phyloP scores from a whole-genome alignment of 306 rosid species.

The Trifolium pratense region DNA sequence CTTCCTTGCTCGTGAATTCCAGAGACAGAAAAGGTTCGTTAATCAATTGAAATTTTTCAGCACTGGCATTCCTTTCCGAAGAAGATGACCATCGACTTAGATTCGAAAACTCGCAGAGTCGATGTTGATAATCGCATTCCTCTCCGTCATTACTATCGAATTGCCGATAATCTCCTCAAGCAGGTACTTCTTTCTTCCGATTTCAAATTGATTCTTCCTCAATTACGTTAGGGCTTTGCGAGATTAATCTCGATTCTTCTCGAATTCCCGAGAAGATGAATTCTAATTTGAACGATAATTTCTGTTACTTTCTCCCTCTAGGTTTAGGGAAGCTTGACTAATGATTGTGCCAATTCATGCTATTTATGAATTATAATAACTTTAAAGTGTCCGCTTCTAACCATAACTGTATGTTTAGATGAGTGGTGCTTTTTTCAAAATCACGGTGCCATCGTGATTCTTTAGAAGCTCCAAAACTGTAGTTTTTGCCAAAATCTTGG shows the following conservation, averaged over 20 bases:
- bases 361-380: too few species aligned
- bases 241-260: conserved; percentile 23
- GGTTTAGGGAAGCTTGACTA: neutral
- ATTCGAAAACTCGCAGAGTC: conserved; percentile 67
- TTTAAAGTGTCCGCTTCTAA: too few species aligned
- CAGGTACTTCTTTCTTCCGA: conserved; percentile 58
- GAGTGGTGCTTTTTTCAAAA: too few species aligned
- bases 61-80: conserved; percentile 46
- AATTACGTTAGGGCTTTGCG: conserved; percentile 48
- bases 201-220: conserved; percentile 4
- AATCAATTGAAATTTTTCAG: conserved; percentile 18
- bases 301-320: too few species aligned
- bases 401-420: too few species aligned
- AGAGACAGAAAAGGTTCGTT: conserved; percentile 23
- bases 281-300: neutral
- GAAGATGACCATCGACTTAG: conserved; percentile 78
- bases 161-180: conserved; percentile 90
- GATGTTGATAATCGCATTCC: conserved; percentile 83
- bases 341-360: neutral
- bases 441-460: too few species aligned
- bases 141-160: conserved; percentile 82
- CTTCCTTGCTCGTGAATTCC: conserved; percentile 10
- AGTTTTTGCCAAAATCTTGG: too few species aligned
- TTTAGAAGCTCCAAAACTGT: too few species aligned
- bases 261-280: neutral